Base-by-base conservation (phyloP, 2,329 filamentous ascomycete genomes). In the Gyromitra esculenta region DNA sequence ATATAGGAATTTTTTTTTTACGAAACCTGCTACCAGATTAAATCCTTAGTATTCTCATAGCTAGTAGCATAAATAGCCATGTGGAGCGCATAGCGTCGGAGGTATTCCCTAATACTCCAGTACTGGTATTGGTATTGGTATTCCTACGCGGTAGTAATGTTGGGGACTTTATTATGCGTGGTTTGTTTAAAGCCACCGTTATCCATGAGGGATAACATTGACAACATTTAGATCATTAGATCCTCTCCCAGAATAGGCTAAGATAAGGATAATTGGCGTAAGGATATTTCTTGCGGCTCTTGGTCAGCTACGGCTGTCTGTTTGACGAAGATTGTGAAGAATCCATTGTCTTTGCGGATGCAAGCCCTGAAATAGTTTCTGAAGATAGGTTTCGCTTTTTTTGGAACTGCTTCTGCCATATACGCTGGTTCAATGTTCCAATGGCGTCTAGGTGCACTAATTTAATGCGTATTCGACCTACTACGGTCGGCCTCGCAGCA, bases 121-220 rank as follows among this genome's bases (percentile, higher is more conserved):
- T 31, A 31, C 25, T 31, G 2, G 25, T 4, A 31, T 31, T 31
- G 2, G 25, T 4, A 31, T 31, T 31, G 25, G 18, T 39, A 45
- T 13, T 73, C 60, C 15, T 41, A 31, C 52, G 25, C 6, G 11
- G 31, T 60, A 11, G 35, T 66, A 66, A 7, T 66, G 41, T 56
- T 66, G 62, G 50, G 62, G 60, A 21, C 13, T 35, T 11, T 66
- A n/a, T 15, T 31, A 52, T 50, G 60, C 60, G 50, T 60, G 39
- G 52, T 67, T 67, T 6, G 35, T 54, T 13, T 25, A 37, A 15
- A 13, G 18, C 21, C 21, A 50, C 39, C n/a, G 68, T 3, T 43
- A 7, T 45, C 41, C 7, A 9, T 45, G 21, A 8, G n/a, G 13
- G 54, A 21, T 67, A 15, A 37, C 15, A 15, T 35, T 57, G 35